Conservation (phyloP, 225 moss, liverwort and hornwort genomes). For the Takakia lepidozioides region DNA sequence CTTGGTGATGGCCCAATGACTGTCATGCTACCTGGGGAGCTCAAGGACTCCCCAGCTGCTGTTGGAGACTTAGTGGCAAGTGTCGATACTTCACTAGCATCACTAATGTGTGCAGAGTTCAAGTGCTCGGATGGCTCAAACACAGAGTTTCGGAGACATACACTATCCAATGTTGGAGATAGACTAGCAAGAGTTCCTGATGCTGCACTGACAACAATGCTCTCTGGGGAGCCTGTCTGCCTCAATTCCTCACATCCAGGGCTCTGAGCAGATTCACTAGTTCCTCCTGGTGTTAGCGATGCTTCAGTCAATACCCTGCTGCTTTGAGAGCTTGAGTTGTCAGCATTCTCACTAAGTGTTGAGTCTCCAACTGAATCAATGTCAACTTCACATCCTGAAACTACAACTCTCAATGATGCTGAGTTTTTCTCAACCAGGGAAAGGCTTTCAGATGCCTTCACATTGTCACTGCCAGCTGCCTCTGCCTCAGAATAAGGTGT, state of each 20-base stretch:
- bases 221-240: neutral
- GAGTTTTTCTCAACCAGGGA: neutral
- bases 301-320: no score
- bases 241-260: neutral
- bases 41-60: slow-evolving; percentile 6
- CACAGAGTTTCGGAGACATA: no score
- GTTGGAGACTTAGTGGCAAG: slow-evolving; percentile 8
- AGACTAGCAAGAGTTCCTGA: neutral
- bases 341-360: no score
- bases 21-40: neutral
- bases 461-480: neutral
- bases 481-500: neutral
- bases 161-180: no score
- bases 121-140: no score
- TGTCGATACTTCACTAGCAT: neutral
- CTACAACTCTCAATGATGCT: neutral
- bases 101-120: no score
- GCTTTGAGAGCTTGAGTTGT: neutral
- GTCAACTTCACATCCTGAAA: neutral
- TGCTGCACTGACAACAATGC: neutral
- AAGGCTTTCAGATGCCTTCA: neutral
- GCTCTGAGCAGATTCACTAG: neutral
- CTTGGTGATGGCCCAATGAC: no score
- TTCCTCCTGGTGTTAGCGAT: neutral
- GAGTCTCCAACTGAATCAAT: neutral